These are phyloP conservation scores for Uncinocarpus reesii DNA, from an alignment of 2,329 filamentous ascomycete species.

Conservation along the genomic window DNA sequence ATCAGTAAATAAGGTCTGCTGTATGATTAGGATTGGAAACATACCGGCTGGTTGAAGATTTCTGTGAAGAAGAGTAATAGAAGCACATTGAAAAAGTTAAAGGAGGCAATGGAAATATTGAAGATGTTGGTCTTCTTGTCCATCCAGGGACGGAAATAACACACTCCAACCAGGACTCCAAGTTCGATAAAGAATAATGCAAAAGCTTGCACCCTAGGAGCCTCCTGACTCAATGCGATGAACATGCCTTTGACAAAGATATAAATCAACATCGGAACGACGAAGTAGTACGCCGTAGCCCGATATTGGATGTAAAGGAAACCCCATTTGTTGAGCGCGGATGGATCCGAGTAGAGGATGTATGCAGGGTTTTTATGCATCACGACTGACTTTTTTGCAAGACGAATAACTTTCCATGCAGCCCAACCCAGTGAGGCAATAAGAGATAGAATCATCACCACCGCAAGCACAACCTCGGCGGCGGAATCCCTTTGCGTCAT, in stretches of 20 bases:
- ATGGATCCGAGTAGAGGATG: slow-evolving; percentile 92
- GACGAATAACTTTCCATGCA: slow-evolving; percentile 75
- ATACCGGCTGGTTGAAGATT: slow-evolving; percentile 70
- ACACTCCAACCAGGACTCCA: slow-evolving; percentile 62
- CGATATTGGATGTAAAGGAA: slow-evolving; percentile 97
- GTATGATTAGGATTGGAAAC: slow-evolving; percentile 23
- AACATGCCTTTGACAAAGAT: slow-evolving; percentile 82
- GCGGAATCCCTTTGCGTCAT: slow-evolving; percentile 76
- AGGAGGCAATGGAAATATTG: slow-evolving; percentile 80
- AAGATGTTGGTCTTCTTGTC: slow-evolving; percentile 96
- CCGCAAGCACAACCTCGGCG: slow-evolving; percentile 73
- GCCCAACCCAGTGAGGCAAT: slow-evolving; percentile 71
- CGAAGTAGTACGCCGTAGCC: slow-evolving; percentile 90
- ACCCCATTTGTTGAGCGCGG: slow-evolving; percentile 91
- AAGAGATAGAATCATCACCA: slow-evolving; percentile 81
- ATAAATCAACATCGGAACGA: slow-evolving; percentile 68
- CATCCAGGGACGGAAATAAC: slow-evolving; percentile 87
- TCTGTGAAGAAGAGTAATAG: slow-evolving; percentile 82
- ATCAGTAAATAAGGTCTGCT: slow-evolving; percentile 9
- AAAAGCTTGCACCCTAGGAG: slow-evolving; percentile 64
- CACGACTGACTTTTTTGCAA: slow-evolving; percentile 74
- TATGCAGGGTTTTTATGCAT: slow-evolving; percentile 97
- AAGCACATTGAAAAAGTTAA: slow-evolving; percentile 86
- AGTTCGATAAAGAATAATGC: slow-evolving; percentile 76
- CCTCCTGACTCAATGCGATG: slow-evolving; percentile 66